These are phyloP conservation scores for Aphanocladium album DNA, from an alignment of 2,329 filamentous ascomycete species.

Conservation along the genomic window DNA sequence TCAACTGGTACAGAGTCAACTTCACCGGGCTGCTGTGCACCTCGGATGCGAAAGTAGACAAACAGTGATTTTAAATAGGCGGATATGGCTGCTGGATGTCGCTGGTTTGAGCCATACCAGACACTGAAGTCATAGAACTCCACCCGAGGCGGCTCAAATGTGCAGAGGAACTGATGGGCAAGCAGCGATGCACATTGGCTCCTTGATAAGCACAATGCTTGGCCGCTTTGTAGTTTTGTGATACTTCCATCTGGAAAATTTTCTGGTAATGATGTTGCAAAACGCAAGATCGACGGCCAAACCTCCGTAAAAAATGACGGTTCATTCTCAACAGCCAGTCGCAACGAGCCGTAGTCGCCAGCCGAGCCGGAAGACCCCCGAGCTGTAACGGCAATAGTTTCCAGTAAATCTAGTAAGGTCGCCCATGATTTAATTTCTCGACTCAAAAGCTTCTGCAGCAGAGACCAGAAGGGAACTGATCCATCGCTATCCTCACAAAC, in stretches of 20 bases:
- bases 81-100: slow-evolving; percentile 24
- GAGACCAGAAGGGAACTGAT: slow-evolving; percentile 22
- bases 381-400: slow-evolving; percentile 23
- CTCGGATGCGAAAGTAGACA: slow-evolving; percentile 20
- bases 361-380: slow-evolving; percentile 16
- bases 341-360: slow-evolving; percentile 21
- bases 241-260: slow-evolving; percentile 20
- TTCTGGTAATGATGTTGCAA: slow-evolving; percentile 18
- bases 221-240: slow-evolving; percentile 15
- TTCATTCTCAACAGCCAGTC: slow-evolving; percentile 2
- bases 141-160: slow-evolving; percentile 18
- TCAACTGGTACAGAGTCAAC: background rate
- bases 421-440: slow-evolving; percentile 5
- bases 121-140: slow-evolving; percentile 29
- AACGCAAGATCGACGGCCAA: slow-evolving; percentile 22
- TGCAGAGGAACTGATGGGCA: slow-evolving; percentile 28
- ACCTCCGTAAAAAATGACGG: slow-evolving; percentile 12
- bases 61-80: slow-evolving; percentile 28
- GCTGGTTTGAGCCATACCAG: slow-evolving; percentile 29
- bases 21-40: background rate
- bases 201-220: slow-evolving; percentile 19
- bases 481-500: slow-evolving; percentile 21
- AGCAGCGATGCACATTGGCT: slow-evolving; percentile 26
- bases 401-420: slow-evolving; percentile 23
- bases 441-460: slow-evolving; percentile 21